These are phyloP conservation scores for Zalerion maritima DNA, from an alignment of 495 filamentous ascomycete genomes.

Conservation along the genomic window DNA sequence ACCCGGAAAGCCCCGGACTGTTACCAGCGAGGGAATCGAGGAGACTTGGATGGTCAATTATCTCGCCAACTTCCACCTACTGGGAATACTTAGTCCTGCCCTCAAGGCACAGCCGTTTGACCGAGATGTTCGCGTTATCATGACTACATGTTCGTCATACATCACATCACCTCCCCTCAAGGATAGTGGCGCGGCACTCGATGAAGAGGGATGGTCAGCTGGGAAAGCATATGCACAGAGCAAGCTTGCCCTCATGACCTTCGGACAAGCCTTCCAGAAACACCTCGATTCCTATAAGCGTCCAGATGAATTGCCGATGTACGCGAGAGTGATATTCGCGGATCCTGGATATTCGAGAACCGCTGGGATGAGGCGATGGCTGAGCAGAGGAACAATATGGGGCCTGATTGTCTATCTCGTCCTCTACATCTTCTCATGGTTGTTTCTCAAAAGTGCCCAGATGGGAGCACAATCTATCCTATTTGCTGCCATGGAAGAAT, in stretches of 20 bases:
- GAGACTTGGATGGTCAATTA: conserved; percentile 89
- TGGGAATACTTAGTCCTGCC: conserved; percentile 79
- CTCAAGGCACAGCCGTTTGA: conserved; percentile 82
- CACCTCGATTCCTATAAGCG: conserved; percentile 68
- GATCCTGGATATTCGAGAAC: conserved; percentile 78
- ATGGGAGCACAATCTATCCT: conserved; percentile 80
- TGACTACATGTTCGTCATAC: conserved; percentile 77
- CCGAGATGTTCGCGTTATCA: conserved; percentile 76
- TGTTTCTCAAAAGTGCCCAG: conserved; percentile 68
- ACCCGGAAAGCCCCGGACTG: conserved; percentile 31
- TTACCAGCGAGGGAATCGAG: conserved; percentile 69
- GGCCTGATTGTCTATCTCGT: conserved; percentile 67
- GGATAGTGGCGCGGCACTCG: conserved; percentile 18
- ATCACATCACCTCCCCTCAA: conserved; percentile 53
- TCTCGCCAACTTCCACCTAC: conserved; percentile 84
- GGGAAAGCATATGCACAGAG: conserved; percentile 59
- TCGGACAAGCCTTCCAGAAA: conserved; percentile 77
- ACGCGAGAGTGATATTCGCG: conserved; percentile 64
- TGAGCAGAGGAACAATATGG: conserved; percentile 70
- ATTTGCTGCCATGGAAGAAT: conserved; percentile 68
- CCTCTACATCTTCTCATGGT: conserved; percentile 68
- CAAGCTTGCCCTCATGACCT: conserved; percentile 79
- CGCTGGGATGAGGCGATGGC: conserved; percentile 71
- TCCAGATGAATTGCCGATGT: conserved; percentile 67
- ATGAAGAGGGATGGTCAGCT: conserved; percentile 35